A percentile compares a stretch with the other conserved stretches of the same genome.
These are phyloP conservation scores for Diaporthe sp. DNA, from an alignment of 2,329 filamentous ascomycete genomes.

Conservation along the genomic window DNA sequence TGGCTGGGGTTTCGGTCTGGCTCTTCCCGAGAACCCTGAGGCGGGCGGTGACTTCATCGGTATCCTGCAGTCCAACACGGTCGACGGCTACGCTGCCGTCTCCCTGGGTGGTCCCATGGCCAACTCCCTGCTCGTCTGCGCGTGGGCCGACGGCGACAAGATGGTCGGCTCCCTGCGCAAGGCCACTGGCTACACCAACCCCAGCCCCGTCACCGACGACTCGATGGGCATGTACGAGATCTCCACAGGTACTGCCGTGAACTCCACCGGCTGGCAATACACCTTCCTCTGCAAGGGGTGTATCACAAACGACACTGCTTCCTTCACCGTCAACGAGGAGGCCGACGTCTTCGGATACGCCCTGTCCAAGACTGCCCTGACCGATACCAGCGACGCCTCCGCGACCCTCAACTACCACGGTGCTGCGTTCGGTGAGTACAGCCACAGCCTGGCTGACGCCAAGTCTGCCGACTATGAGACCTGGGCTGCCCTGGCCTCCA, in stretches of 20 bases:
- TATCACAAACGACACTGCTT: constrained; percentile 49
- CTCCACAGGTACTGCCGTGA: constrained; percentile 60
- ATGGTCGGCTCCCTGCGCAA: constrained; percentile 48
- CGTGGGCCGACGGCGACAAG: constrained; percentile 59
- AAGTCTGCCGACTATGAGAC: constrained; percentile 51
- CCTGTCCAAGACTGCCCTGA: constrained; percentile 53
- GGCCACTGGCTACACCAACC: constrained; percentile 55
- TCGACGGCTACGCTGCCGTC: constrained; percentile 64
- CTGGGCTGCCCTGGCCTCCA: constrained; percentile 47
- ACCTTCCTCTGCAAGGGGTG: constrained; percentile 64
- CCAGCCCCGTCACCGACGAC: constrained; percentile 54
- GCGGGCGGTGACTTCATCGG: constrained; percentile 65
- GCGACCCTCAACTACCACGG: constrained; percentile 49
- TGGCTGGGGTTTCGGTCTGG: constrained; percentile 60
- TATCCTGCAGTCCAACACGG: constrained; percentile 60
- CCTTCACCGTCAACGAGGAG: constrained; percentile 46
- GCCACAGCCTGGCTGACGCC: constrained; percentile 50
- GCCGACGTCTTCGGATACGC: constrained; percentile 56
- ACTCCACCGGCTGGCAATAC: constrained; percentile 61
- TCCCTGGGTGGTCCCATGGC: constrained; percentile 60
- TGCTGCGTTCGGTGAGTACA: constrained; percentile 55
- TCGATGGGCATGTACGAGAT: constrained; percentile 56
- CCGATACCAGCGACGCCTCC: constrained; percentile 46
- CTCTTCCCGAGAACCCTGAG: constrained; percentile 61
- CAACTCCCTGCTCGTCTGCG: constrained; percentile 58